Evolutionary conservation across 1,284 basidiomycete genomes (phyloP).

Genomic region (Cutaneotrichosporon sp.): DNA sequence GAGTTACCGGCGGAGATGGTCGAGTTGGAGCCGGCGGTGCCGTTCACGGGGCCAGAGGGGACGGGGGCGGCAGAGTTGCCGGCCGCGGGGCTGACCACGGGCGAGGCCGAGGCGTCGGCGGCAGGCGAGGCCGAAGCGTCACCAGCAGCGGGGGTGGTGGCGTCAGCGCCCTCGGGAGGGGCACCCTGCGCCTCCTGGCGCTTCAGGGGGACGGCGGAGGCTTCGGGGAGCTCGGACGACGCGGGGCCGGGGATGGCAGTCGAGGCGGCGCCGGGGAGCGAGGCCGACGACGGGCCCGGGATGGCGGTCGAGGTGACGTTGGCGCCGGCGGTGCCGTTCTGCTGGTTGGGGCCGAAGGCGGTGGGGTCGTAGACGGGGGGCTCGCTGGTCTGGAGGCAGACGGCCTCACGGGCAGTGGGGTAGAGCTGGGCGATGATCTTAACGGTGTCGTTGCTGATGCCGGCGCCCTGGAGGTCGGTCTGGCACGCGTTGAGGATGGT

Average conservation of each 20-base stretch:
- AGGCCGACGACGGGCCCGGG: background rate
- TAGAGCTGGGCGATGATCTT: conserved; percentile 33
- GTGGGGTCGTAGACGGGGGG: background rate
- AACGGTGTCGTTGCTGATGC: conserved; percentile 36
- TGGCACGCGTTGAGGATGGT: conserved; percentile 37
- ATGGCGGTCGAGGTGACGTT: background rate
- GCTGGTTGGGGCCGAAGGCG: conserved; percentile 28
- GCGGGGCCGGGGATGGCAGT: background rate
- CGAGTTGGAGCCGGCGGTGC: background rate
- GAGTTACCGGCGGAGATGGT: conserved; percentile 10
- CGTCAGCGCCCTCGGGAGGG: background rate
- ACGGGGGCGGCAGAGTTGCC: background rate
- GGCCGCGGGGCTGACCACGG: background rate
- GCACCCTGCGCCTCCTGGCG: background rate
- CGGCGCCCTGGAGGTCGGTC: conserved; percentile 34
- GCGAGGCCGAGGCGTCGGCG: conserved; percentile 1
- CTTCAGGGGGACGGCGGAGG: background rate
- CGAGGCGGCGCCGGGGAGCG: background rate
- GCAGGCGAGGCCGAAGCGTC: background rate
- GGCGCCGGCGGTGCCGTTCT: no score
- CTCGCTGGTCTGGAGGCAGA: conserved; percentile 43
- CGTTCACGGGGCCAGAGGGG: background rate
- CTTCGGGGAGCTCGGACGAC: background rate
- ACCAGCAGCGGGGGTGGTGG: background rate
- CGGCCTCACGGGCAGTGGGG: conserved; percentile 46